Evolutionary conservation across 306 rosid species (phyloP).

Genomic region (Aeschynomene evenia): DNA sequence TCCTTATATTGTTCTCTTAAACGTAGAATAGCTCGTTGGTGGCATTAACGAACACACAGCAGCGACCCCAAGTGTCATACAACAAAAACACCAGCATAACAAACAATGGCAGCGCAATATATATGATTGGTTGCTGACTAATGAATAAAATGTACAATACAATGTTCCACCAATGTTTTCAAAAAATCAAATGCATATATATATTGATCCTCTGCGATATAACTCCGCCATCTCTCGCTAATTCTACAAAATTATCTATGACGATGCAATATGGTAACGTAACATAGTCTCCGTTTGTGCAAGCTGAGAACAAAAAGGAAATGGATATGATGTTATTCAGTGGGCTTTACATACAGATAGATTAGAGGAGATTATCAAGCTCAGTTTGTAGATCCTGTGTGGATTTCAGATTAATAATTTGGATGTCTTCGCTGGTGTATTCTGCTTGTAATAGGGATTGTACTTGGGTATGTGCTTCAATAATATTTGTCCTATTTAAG

Average conservation of each 20-base stretch:
- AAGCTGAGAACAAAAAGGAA: neutral
- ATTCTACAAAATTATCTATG: slow-evolving; percentile 37
- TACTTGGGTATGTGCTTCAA: slow-evolving; percentile 91
- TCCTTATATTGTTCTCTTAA: neutral
- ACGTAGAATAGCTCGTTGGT: neutral
- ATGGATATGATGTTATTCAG: slow-evolving; percentile 7
- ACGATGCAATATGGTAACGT: slow-evolving; percentile 7
- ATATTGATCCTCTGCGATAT: slow-evolving; percentile 17
- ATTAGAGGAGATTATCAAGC: slow-evolving; percentile 70
- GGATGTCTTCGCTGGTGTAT: slow-evolving; percentile 75
- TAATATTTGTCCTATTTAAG: slow-evolving; percentile 69
- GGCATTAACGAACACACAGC: neutral
- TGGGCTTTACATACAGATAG: slow-evolving; percentile 29
- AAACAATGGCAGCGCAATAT: neutral
- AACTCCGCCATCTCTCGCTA: slow-evolving; percentile 25
- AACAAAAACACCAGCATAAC: slow-evolving; percentile 10
- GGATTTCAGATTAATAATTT: slow-evolving; percentile 67
- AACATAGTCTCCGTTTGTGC: slow-evolving; percentile 16
- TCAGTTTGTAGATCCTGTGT: slow-evolving; percentile 62
- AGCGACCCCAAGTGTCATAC: neutral
- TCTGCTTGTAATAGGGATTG: slow-evolving; percentile 69
- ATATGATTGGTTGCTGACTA: slow-evolving; percentile 17
- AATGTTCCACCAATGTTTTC: slow-evolving; percentile 1
- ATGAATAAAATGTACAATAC: slow-evolving; percentile 24
- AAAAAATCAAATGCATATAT: neutral